Conservation (phyloP, 257 asterid species). For the Lycium barbarum region DNA sequence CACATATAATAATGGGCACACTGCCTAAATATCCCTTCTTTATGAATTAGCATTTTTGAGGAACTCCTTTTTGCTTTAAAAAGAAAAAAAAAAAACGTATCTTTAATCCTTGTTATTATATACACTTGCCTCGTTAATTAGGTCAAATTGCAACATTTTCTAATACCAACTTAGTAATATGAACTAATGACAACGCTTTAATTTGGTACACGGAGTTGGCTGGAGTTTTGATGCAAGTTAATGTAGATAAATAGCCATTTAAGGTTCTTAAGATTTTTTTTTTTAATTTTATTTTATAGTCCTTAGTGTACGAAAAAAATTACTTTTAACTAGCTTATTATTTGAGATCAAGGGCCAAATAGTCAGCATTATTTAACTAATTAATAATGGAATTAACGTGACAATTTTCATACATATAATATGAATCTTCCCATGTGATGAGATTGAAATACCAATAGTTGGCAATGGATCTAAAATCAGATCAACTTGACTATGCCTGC, state of each 20-base stretch:
- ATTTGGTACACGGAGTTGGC: neutral
- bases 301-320: too few species aligned
- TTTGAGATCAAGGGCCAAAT: neutral
- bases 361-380: neutral
- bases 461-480: slow-evolving; percentile 19
- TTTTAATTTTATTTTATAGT: too few species aligned
- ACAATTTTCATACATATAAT: neutral
- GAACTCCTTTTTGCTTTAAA: neutral
- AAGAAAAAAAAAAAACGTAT: neutral
- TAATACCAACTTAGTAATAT: neutral
- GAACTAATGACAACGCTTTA: neutral
- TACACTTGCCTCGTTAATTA: neutral
- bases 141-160: neutral
- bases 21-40: too few species aligned
- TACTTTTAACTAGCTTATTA: neutral
- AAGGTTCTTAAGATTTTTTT: neutral
- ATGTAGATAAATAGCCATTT: neutral
- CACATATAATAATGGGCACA: too few species aligned
- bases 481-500: neutral
- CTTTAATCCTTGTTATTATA: neutral
- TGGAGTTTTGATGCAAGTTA: neutral
- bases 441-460: neutral
- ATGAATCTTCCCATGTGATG: slow-evolving; percentile 18
- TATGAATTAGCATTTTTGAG: neutral
- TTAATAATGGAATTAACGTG: neutral